Evolutionary conservation across 108 stramenopile species (phyloP).

Genomic region (Chaetoceros tenuissimus): DNA sequence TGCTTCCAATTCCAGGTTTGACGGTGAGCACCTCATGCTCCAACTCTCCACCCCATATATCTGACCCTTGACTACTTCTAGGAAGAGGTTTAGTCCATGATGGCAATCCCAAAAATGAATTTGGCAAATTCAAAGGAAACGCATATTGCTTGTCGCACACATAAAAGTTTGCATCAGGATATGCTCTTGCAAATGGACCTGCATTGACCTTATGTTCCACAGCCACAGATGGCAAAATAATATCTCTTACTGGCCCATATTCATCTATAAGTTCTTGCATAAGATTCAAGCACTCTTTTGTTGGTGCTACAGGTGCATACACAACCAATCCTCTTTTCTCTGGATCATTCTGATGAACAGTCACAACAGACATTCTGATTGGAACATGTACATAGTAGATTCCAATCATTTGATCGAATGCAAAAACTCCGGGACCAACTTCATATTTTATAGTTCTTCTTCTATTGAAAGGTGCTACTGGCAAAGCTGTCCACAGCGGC

Average conservation of each 20-base stretch:
- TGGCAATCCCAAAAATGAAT: conserved; percentile 19
- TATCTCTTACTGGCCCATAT: conserved; percentile 38
- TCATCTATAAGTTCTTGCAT: conserved; percentile 30
- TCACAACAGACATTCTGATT: conserved; percentile 42
- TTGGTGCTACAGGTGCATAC: conserved; percentile 50
- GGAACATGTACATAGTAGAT: conserved; percentile 59
- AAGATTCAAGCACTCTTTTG: conserved; percentile 36
- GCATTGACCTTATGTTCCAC: conserved; percentile 56
- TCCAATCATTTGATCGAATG: conserved; percentile 55
- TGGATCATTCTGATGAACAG: not conserved
- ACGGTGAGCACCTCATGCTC: conserved; percentile 39
- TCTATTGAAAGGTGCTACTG: conserved; percentile 24
- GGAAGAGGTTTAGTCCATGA: conserved; percentile 26
- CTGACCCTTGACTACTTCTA: conserved; percentile 4
- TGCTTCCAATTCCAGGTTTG: conserved; percentile 22
- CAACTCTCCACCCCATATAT: conserved; percentile 23
- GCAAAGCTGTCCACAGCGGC: conserved; percentile 31
- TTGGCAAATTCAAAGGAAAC: conserved; percentile 26
- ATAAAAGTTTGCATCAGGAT: conserved; percentile 36
- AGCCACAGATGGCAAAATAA: conserved; percentile 39
- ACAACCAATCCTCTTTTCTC: conserved; percentile 33
- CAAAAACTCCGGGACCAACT: conserved; percentile 24
- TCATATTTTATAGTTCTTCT: conserved; percentile 21
- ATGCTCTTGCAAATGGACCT: conserved; percentile 42
- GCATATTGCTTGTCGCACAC: conserved; percentile 37